Base-by-base conservation (phyloP, 2,329 filamentous ascomycete species). In the Parascedosporium putredinis region DNA sequence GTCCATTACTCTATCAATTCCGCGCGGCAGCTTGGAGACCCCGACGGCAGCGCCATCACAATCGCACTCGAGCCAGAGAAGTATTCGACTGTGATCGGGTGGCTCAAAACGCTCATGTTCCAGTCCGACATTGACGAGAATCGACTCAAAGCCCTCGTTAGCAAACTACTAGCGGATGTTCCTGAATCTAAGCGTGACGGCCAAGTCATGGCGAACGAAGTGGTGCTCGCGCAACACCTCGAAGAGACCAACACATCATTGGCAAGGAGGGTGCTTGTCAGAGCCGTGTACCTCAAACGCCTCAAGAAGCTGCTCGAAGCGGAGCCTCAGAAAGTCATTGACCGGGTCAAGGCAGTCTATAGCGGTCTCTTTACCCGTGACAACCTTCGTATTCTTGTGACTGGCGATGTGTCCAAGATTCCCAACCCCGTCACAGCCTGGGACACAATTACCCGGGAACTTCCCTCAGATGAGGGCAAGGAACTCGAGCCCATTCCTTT, bases 101-200 rank as follows among this genome's bases (percentile, higher is more conserved):
- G 90, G 88, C 74, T 96, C 10, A 83, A 82, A 18, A 86, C 86
- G 10, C 77, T 97, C 65, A 84, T 95, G 64, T 95, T 91, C 62
- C 83, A 94, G 62, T 86, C 87, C 34, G 74, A 96, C 47, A 95
- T 97, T 59, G 91, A 97, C 59, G 75, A 83, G 3, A 68, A 71
- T 45, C 72, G 81, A 22, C 69, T 84, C 47, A 76, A 75, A 56
- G 78, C 86, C 55, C 71, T 74, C 20, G 69, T 94, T 14, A 82
- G 83, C 51, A 94, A 95, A 65, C 80, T 94, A 43, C 74, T 96
- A 16, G 89, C 90, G 2, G 91, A 97, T 58, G 84, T 98, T 16
- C 93, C 93, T 0, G 89, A 96, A 61, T 75, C 83, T 48, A 98
- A 97, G 72, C 86, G 93, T 38, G 87, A 86, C 57, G 93, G 93